Evolutionary conservation across 2,329 filamentous ascomycete species (phyloP), one percentile per base, ranked within the genome.

Genomic region (Pezicula carpinea): DNA sequence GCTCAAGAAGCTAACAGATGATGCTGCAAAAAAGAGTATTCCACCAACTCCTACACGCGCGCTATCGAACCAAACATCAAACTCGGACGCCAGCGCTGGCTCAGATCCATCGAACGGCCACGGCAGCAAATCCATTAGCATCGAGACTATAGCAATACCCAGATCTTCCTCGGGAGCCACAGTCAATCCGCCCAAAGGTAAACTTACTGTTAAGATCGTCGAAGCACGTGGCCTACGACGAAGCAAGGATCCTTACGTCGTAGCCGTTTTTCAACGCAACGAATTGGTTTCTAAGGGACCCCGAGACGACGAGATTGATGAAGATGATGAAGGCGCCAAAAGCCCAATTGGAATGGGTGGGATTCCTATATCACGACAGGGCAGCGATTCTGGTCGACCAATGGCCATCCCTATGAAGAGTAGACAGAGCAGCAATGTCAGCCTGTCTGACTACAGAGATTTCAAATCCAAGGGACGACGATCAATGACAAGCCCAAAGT

Each of bases 381-480:
- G 84, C 48, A 93, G 88, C 63, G 89, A 95, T 58, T 85, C 85
- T 23, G 88, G 90, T 22, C 80, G 85, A 44, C 80, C 90, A 14
- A 92, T 96, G 83, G 89, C 26, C 15, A 97, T 99, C 55, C 93
- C 93, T 2, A 96, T 97, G 89, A 85, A 86, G 60, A 97, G 91
- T 66, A 84, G 93, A 46, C 93, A 97, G 65, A 97, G 92, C 70
- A 97, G 92, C 71, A 91, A 92, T 69, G 96, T 91, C 47, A 95
- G 92, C 61, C 74, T 85, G 54, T 77, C 79, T 31, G 88, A 95
- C 57, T 59, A 72, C 51, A 73, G 75, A 52, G 76, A 80, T 51
- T 71, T 75, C 56, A 72, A 73, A 54, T 69, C 69, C 32, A 83
- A 82, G 56, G 79, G 82, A 45, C 70, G 74, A 49, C 70, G 66